These are phyloP conservation scores for Myxozyma kluyveri DNA, from an alignment of 805 yeast genomes.

Conservation along the genomic window DNA sequence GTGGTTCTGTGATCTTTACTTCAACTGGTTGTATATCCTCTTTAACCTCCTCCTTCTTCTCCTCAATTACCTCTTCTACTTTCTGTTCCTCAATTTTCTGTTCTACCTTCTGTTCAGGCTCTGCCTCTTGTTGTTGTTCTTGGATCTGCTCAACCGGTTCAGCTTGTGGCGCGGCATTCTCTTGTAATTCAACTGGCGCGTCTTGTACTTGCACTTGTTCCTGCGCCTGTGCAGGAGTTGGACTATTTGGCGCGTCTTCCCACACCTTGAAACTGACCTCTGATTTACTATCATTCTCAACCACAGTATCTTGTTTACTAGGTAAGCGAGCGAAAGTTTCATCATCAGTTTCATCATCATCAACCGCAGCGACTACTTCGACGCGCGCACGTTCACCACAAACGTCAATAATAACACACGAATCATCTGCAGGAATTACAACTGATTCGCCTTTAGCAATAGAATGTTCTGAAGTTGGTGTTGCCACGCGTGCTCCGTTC, in stretches of 20 bases:
- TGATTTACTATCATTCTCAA: no score
- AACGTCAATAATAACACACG: constrained; percentile 64
- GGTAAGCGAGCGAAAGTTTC: constrained; percentile 30
- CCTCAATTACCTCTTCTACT: neutral
- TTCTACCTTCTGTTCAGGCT: constrained; percentile 1
- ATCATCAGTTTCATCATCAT: constrained; percentile 46
- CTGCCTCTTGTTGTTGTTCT: neutral
- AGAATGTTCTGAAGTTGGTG: constrained; percentile 48
- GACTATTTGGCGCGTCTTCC: no score
- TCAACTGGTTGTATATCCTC: neutral
- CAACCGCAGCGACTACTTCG: constrained; percentile 49
- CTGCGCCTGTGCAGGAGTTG: no score
- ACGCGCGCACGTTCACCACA: constrained; percentile 60
- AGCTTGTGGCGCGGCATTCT: neutral
- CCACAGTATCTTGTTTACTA: neutral
- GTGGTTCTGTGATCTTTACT: neutral
- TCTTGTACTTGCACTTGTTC: neutral
- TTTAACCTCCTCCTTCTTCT: neutral
- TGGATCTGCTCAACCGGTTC: neutral
- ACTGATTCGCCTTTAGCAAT: constrained; percentile 64
- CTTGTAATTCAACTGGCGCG: neutral
- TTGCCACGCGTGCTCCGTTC: constrained; percentile 75
- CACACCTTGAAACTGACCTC: no score
- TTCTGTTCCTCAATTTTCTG: constrained; percentile 7
- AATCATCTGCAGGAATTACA: constrained; percentile 54